Percentiles rank a stretch among this genome's conserved stretches.
phyloP scores from a whole-genome alignment of 1,284 basidiomycete genomes.

The Coniferiporia weirii region DNA sequence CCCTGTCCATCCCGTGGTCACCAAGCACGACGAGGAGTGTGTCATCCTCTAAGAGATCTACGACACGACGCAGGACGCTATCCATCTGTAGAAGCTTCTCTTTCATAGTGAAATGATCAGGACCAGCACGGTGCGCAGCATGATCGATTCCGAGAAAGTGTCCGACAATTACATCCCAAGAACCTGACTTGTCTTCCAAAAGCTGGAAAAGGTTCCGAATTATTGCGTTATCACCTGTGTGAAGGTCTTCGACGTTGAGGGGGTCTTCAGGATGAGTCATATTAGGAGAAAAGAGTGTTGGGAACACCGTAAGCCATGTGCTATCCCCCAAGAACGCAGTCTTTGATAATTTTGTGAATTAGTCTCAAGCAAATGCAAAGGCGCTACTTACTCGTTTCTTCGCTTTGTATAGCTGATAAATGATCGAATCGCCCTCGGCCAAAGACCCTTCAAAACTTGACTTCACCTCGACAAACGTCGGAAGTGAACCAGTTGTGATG shows the following conservation, averaged over 20 bases:
- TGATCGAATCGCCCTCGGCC: slow-evolving; percentile 83
- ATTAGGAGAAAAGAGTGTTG: slow-evolving; percentile 64
- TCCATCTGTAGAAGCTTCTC: slow-evolving; percentile 87
- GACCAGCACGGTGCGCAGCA: slow-evolving; percentile 91
- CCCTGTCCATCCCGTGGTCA: slow-evolving; percentile 96
- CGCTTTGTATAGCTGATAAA: slow-evolving; percentile 50
- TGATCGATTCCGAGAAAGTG: slow-evolving; percentile 97
- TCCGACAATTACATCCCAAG: slow-evolving; percentile 85
- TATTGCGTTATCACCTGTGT: slow-evolving; percentile 93
- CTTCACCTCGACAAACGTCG: slow-evolving; percentile 93
- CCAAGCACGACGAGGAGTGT: slow-evolving; percentile 90
- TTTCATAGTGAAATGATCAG: slow-evolving; percentile 83
- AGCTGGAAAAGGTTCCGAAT: slow-evolving; percentile 77
- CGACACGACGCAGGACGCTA: slow-evolving; percentile 64
- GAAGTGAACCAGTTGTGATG: slow-evolving; percentile 91
- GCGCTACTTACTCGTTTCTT: slow-evolving; percentile 49
- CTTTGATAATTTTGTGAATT: slow-evolving; percentile 26
- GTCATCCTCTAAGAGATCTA: slow-evolving; percentile 67
- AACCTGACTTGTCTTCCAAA: slow-evolving; percentile 44
- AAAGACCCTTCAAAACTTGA: slow-evolving; percentile 87
- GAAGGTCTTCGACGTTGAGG: slow-evolving; percentile 98
- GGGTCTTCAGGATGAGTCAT: slow-evolving; percentile 87
- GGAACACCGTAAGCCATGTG: slow-evolving; percentile 92
- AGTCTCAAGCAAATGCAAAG: background rate
- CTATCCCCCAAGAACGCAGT: slow-evolving; percentile 93